Percentiles rank a stretch among this genome's conserved stretches.
phyloP scores from a whole-genome alignment of 257 asterid species.

The Catharanthus roseus region DNA sequence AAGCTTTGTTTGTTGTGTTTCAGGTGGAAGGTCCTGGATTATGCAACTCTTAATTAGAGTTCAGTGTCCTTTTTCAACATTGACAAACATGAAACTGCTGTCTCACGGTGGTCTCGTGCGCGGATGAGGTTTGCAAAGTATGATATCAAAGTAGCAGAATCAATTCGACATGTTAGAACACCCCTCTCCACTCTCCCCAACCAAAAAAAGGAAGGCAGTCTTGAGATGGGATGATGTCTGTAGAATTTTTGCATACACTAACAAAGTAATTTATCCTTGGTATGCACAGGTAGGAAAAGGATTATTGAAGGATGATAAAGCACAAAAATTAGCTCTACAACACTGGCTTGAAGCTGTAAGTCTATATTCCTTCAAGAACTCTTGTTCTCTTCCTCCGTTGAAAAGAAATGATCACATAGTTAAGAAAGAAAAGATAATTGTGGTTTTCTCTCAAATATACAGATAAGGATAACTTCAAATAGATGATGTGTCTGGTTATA shows the following conservation, averaged over 20 bases:
- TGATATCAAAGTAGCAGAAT: not conserved
- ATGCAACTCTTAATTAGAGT: slow-evolving; percentile 43
- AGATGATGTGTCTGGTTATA: not conserved
- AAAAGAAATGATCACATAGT: not conserved
- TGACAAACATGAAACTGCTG: slow-evolving; percentile 51
- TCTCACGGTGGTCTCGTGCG: slow-evolving; percentile 61
- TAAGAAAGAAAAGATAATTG: not conserved
- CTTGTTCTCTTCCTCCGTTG: not conserved
- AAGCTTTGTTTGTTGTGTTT: not conserved
- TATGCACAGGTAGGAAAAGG: slow-evolving; percentile 64
- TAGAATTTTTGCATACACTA: not conserved
- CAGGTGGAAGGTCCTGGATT: slow-evolving; percentile 78
- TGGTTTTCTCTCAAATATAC: not conserved
- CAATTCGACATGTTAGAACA: not conserved
- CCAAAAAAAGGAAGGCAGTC: too few relatives aligned
- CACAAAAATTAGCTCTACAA: slow-evolving; percentile 68
- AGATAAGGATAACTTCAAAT: not conserved
- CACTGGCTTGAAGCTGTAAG: slow-evolving; percentile 88
- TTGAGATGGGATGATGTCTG: not conserved
- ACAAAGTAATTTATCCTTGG: not conserved
- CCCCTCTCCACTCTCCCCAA: too few relatives aligned
- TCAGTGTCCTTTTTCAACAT: slow-evolving; percentile 50
- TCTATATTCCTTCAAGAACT: slow-evolving; percentile 2
- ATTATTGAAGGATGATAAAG: slow-evolving; percentile 57
- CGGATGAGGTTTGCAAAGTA: slow-evolving; percentile 57